These are phyloP conservation scores for Myxozyma geophila DNA, from an alignment of 805 yeast species.

Conservation along the genomic window DNA sequence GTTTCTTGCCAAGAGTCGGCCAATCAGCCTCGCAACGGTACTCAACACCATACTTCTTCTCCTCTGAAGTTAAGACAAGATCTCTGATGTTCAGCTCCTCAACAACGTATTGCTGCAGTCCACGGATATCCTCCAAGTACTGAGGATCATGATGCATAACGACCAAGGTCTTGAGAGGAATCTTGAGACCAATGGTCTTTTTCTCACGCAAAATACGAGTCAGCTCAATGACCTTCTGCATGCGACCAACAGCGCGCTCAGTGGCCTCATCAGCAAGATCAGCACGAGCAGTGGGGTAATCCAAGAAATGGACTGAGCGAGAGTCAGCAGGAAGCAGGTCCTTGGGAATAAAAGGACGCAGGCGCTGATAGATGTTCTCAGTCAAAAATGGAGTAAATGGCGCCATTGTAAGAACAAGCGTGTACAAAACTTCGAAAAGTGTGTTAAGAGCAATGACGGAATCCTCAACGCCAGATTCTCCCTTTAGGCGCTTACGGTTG, in stretches of 20 bases:
- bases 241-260: constrained; percentile 86
- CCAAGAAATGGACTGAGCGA: constrained; percentile 90
- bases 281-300: constrained; percentile 83
- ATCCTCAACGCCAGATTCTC: constrained; percentile 84
- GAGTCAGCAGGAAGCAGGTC: constrained; percentile 60
- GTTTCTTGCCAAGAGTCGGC: constrained; percentile 97
- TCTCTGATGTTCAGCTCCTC: constrained; percentile 95
- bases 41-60: constrained; percentile 86
- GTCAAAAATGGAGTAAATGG: constrained; percentile 98
- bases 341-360: constrained; percentile 59
- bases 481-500: constrained; percentile 97
- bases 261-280: constrained; percentile 81
- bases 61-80: constrained; percentile 84
- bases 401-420: constrained; percentile 94
- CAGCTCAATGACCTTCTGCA: constrained; percentile 95
- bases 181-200: constrained; percentile 89
- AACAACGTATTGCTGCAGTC: constrained; percentile 74
- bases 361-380: constrained; percentile 81
- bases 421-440: constrained; percentile 84
- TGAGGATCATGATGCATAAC: constrained; percentile 78
- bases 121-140: constrained; percentile 77
- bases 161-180: constrained; percentile 87
- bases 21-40: constrained; percentile 97
- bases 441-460: constrained; percentile 87
- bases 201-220: constrained; percentile 97